These are phyloP conservation scores for Monsonia emarginata DNA, from an alignment of 441 rosid genomes.

Conservation along the genomic window DNA sequence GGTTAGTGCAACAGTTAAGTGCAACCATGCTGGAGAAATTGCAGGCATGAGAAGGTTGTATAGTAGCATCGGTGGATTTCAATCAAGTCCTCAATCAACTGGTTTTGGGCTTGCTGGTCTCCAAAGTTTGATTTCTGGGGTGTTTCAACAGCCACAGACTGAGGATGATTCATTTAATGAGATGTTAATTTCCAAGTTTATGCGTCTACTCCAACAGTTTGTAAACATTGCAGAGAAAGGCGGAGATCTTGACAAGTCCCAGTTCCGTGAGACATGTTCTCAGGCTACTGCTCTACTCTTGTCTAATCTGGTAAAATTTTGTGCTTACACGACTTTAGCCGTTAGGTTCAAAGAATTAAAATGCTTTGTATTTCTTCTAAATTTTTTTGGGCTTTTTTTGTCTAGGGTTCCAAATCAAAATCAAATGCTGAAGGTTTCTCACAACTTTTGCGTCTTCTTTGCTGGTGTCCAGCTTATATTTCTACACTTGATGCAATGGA, in stretches of 20 bases:
- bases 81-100: slow-evolving; percentile 26
- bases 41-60: slow-evolving; percentile 97
- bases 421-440: slow-evolving; percentile 79
- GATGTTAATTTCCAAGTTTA: slow-evolving; percentile 70
- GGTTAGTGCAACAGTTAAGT: slow-evolving; percentile 90
- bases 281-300: slow-evolving; percentile 91
- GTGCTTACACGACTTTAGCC: slow-evolving; percentile 9
- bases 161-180: slow-evolving; percentile 85
- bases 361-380: slow-evolving; percentile 1
- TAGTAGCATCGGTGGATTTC: slow-evolving; percentile 90
- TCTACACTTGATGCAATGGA: slow-evolving; percentile 93
- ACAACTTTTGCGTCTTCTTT: slow-evolving; percentile 86
- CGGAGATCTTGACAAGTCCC: slow-evolving; percentile 72
- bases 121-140: slow-evolving; percentile 84
- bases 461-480: slow-evolving; percentile 99
- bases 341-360: neutral
- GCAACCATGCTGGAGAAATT: slow-evolving; percentile 95
- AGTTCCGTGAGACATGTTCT: slow-evolving; percentile 81
- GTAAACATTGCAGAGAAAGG: slow-evolving; percentile 82
- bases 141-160: slow-evolving; percentile 60
- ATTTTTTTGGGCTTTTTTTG: slow-evolving; percentile 16
- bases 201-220: slow-evolving; percentile 87
- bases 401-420: slow-evolving; percentile 60
- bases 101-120: slow-evolving; percentile 51
- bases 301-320: slow-evolving; percentile 71